phyloP scores from a whole-genome alignment of 2,329 filamentous ascomycete genomes.

The Colletotrichum limetticola region DNA sequence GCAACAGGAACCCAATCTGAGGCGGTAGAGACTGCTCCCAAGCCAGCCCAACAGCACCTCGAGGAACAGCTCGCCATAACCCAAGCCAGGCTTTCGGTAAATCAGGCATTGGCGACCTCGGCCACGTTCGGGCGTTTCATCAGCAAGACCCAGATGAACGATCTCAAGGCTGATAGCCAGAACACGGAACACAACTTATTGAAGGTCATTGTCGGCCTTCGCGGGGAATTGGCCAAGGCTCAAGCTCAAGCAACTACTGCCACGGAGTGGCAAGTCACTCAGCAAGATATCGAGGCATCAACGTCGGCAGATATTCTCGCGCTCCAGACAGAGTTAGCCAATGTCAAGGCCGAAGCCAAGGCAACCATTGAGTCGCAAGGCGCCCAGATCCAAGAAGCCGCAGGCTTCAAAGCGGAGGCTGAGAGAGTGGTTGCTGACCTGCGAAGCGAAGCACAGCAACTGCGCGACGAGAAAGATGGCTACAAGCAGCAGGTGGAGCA shows the following conservation, averaged over 20 bases:
- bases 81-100: background rate
- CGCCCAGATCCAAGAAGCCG: background rate
- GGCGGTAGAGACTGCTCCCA: background rate
- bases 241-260: background rate
- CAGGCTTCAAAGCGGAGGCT: background rate
- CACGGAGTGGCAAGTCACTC: too few relatives aligned
- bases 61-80: background rate
- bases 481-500: background rate
- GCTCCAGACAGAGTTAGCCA: background rate
- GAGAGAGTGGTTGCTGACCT: background rate
- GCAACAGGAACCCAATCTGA: background rate
- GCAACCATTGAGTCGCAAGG: background rate
- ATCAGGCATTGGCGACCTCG: background rate
- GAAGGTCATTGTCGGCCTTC: background rate
- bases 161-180: background rate
- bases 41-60: background rate
- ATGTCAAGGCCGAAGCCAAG: background rate
- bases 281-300: too few relatives aligned
- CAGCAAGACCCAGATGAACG: background rate
- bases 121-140: background rate
- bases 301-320: background rate
- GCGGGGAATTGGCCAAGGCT: background rate
- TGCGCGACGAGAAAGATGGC: background rate
- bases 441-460: background rate
- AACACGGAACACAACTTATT: background rate